Evolutionary conservation across 2,329 filamentous ascomycete species (phyloP), one percentile per base, ranked within the genome.

Genomic region (Xylariaceae sp.): DNA sequence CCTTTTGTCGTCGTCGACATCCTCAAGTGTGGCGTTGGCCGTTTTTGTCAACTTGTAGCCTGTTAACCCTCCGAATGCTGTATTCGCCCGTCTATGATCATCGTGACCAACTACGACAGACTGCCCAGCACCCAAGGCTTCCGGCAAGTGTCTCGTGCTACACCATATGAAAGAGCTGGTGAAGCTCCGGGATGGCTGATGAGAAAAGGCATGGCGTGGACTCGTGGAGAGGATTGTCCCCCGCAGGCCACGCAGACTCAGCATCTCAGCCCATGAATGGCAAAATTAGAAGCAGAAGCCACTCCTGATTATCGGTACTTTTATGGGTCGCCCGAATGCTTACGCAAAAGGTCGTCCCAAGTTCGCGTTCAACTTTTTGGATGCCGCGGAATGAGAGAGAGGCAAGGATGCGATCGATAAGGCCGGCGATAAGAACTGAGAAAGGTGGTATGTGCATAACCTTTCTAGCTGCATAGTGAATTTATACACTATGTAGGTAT

Each of bases 251-350:
- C 61, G 56, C 45, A 62, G 56, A 62, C 61, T 62, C 60, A 63
- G 62, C 65, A 67, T 67, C 56, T 66, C 64, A 66, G 60, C 52
- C 64, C 65, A 67, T 67, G 56, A 60, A 66, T 54, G 57, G 60
- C 56, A 42, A 49, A 19, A 26, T 26, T 46, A 56, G 51, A 43
- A 30, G 49, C 32, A 43, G 51, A 51, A 55, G 50, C 47, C 52
- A 48, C 29, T 44, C 19, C 12, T 19, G 49, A 47, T 35, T 47
- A 31, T 39, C 41, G 40, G 43, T 34, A 34, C 11, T 27, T 35
- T 39, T 37, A 37, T 6, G 35, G 8, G 4, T 34, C 19, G 41
- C 37, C 44, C 30, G 47, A 51, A 50, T 46, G 6, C n/a, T 27
- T 44, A 49, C 27, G 31, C 29, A 35, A 53, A n/a, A 27, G 30